These are phyloP conservation scores for Solanum stenotomum DNA, from an alignment of 257 asterid genomes.

Conservation along the genomic window DNA sequence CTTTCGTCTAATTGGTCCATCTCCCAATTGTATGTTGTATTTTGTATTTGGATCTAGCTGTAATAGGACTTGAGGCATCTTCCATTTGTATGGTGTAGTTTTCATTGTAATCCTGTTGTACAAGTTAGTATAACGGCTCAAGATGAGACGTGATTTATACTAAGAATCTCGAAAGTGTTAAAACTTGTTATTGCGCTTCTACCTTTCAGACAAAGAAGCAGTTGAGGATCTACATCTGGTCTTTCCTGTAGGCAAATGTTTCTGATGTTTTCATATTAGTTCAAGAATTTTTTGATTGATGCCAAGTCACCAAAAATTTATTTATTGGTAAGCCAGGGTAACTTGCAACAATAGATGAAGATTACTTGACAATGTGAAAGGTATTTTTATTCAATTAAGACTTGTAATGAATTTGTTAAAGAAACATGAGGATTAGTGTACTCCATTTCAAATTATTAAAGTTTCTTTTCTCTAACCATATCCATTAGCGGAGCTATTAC, in stretches of 20 bases:
- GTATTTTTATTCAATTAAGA: not conserved
- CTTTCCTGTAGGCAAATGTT: not conserved
- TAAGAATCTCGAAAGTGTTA: not conserved
- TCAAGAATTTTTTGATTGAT: not conserved
- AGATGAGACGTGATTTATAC: not conserved
- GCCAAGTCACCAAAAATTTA: not conserved
- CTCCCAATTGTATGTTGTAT: constrained; percentile 1
- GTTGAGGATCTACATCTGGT: not conserved
- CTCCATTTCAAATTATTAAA: not conserved
- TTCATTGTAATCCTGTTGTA: not conserved
- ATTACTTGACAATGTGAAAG: not conserved
- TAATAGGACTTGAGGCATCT: not conserved
- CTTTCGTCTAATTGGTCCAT: not conserved
- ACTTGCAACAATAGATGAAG: not conserved
- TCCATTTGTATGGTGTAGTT: not conserved
- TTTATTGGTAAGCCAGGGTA: not conserved
- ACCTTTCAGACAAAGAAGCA: not conserved
- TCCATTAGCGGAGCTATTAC: not conserved
- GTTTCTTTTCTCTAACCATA: not conserved
- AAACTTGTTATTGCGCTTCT: not conserved
- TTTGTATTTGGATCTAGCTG: not conserved
- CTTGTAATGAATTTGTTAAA: not conserved
- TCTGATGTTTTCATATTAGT: not conserved
- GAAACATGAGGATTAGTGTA: not conserved
- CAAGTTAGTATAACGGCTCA: not conserved